Evolutionary conservation across 345 rosid genomes (phyloP), one percentile per base, ranked within the genome.

Genomic region (Sisymbrium altissimum): DNA sequence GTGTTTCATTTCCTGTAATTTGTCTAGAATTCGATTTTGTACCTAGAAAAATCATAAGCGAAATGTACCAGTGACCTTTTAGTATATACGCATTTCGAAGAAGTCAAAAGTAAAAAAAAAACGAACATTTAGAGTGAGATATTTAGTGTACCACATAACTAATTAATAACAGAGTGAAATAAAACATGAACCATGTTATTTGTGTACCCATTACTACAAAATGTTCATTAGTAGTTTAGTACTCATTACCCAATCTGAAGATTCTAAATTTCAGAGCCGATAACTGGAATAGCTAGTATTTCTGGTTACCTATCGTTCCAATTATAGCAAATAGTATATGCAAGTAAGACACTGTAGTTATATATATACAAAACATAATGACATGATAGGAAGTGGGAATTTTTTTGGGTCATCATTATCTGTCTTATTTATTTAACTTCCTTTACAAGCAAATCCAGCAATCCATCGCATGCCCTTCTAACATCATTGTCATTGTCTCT

Each of bases 371-470:
- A 35, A 61, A 59, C 49, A 48, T 41, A 53, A 72, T 72, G 76
- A 23, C 25, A 72, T 72, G 63, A 19, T 63, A 50, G 14, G 32
- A 50, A 50, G 32, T 50, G 10, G 33, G 53, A 62, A 17, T 13
- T 62, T 53, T 33, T 48, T 50, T 35, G 36, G 46, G 9, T 70
- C 64, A 72, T 71, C 61, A 40, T 62, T 3, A 29, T 56, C 40
- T 62, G 23, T 52, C 38, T 59, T 43, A 23, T 32, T 65, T 73
- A 43, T 73, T 15, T 10, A 21, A 32, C 64, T 73, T 73, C 54
- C 0, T 23, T 54, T 18, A 43, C 64, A 73, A 64, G 77, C 70
- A 72, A 48, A 48, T 60, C 38, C 48, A 48, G 60, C 68, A 54
- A 35, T 54, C 9, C 53, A 38, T 40, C 54, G 61, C 71, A 64